A percentile compares a stretch with the other conserved stretches of the same genome.
These are phyloP conservation scores for Mucor piriformis DNA, from an alignment of 371 early-diverging fungal species.

Conservation along the genomic window DNA sequence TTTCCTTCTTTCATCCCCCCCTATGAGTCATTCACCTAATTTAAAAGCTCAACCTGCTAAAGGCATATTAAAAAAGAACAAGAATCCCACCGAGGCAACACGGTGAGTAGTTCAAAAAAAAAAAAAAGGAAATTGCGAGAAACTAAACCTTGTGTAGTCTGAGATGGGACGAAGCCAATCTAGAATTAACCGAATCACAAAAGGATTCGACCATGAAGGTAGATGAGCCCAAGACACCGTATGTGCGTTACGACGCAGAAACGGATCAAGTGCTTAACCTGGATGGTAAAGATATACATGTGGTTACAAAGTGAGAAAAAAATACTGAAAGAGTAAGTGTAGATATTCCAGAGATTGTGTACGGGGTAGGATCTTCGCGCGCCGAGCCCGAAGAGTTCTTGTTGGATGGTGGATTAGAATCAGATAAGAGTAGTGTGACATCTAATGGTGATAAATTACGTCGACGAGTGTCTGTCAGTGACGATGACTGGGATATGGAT, in stretches of 20 bases:
- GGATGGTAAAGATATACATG: slow-evolving; percentile 41
- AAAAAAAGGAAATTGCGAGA: background rate
- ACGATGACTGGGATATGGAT: slow-evolving; percentile 60
- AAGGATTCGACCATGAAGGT: slow-evolving; percentile 95
- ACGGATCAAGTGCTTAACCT: slow-evolving; percentile 75
- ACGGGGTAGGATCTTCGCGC: slow-evolving; percentile 7
- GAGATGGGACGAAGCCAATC: slow-evolving; percentile 96
- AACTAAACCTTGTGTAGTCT: slow-evolving; percentile 41
- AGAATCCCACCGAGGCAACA: slow-evolving; percentile 8
- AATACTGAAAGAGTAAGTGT: background rate
- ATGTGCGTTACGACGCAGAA: slow-evolving; percentile 81
- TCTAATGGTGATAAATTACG: slow-evolving; percentile 35
- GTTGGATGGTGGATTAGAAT: slow-evolving; percentile 46
- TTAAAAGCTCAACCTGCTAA: slow-evolving; percentile 50
- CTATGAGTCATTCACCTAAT: slow-evolving; percentile 40
- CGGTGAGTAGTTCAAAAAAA: slow-evolving; percentile 13
- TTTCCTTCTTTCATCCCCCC: background rate
- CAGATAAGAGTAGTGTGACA: slow-evolving; percentile 44
- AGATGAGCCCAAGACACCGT: slow-evolving; percentile 97
- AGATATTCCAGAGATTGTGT: slow-evolving; percentile 18
- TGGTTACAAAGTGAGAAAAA: too few relatives aligned
- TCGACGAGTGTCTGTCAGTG: slow-evolving; percentile 33
- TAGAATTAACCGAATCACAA: slow-evolving; percentile 87
- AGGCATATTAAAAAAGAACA: slow-evolving; percentile 55
- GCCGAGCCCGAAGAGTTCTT: slow-evolving; percentile 49